Conservation (phyloP, 805 yeast genomes). For the Candida suzukii region DNA sequence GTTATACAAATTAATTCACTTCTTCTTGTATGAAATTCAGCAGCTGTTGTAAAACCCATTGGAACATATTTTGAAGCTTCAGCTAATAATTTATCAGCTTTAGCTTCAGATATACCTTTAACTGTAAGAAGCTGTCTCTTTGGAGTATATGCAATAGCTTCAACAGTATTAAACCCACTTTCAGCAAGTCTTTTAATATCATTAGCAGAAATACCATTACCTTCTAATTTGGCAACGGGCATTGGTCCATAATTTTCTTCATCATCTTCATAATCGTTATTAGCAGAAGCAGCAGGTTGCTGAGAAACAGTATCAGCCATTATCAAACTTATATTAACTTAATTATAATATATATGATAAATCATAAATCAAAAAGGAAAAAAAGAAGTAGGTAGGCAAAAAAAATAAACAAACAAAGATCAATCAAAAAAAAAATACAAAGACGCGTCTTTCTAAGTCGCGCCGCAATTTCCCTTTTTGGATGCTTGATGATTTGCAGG, state of each 20-base stretch:
- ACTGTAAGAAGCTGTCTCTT: constrained; percentile 68
- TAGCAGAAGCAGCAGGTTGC: no score
- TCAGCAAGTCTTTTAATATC: constrained; percentile 79
- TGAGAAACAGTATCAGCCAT: background rate
- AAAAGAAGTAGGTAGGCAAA: no score
- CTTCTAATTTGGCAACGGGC: constrained; percentile 48
- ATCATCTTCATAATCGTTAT: constrained; percentile 38
- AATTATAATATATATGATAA: no score
- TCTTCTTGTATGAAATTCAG: constrained; percentile 85
- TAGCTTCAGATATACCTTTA: constrained; percentile 92
- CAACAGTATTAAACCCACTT: constrained; percentile 84
- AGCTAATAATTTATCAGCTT: constrained; percentile 75
- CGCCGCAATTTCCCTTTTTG: no score
- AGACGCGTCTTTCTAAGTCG: no score
- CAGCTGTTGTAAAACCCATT: constrained; percentile 95
- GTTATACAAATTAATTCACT: constrained; percentile 88
- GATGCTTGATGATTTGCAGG: no score
- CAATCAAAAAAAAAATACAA: no score
- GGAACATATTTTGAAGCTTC: constrained; percentile 88
- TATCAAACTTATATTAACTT: no score
- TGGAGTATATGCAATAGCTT: constrained; percentile 89
- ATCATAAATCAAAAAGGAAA: no score
- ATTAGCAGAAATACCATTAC: constrained; percentile 76
- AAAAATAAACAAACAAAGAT: no score
- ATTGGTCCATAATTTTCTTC: constrained; percentile 53